These are phyloP conservation scores for Thamnidium elegans DNA, from an alignment of 192 early-diverging fungal genomes.

Conservation along the genomic window DNA sequence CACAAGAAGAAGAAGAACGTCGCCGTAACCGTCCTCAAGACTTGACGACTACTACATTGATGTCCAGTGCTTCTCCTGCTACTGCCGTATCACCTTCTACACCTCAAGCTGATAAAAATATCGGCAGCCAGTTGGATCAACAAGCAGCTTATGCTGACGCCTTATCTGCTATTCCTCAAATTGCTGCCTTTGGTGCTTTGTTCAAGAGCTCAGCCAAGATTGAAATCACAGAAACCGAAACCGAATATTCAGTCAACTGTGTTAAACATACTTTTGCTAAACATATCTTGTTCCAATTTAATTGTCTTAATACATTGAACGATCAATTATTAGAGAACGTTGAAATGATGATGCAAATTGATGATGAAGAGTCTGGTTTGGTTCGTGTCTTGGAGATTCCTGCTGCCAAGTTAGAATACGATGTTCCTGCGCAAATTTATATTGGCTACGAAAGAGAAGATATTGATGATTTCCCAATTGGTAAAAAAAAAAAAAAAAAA, in stretches of 20 bases:
- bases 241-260: slow-evolving; percentile 91
- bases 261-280: slow-evolving; percentile 91
- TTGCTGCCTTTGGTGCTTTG: slow-evolving; percentile 79
- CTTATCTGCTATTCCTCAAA: slow-evolving; percentile 78
- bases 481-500: too few relatives aligned
- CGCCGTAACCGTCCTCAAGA: slow-evolving; percentile 45
- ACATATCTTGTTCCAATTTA: slow-evolving; percentile 96
- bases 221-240: slow-evolving; percentile 89
- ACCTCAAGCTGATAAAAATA: too few relatives aligned
- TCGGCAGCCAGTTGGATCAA: slow-evolving; percentile 45
- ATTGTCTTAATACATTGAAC: slow-evolving; percentile 91
- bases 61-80: slow-evolving; percentile 21
- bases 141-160: slow-evolving; percentile 73
- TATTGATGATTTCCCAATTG: slow-evolving; percentile 54
- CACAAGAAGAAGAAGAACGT: slow-evolving; percentile 81
- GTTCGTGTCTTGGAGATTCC: slow-evolving; percentile 70
- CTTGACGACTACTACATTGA: slow-evolving; percentile 31
- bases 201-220: slow-evolving; percentile 80
- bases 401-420: slow-evolving; percentile 70
- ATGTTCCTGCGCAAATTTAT: slow-evolving; percentile 76
- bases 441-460: slow-evolving; percentile 78
- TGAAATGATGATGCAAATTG: slow-evolving; percentile 73
- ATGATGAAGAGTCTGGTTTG: slow-evolving; percentile 57
- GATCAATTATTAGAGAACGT: slow-evolving; percentile 92
- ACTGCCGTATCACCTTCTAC: slow-evolving; percentile 10